phyloP scores from a whole-genome alignment of 257 asterid genomes.

The Cruciata laevipes region DNA sequence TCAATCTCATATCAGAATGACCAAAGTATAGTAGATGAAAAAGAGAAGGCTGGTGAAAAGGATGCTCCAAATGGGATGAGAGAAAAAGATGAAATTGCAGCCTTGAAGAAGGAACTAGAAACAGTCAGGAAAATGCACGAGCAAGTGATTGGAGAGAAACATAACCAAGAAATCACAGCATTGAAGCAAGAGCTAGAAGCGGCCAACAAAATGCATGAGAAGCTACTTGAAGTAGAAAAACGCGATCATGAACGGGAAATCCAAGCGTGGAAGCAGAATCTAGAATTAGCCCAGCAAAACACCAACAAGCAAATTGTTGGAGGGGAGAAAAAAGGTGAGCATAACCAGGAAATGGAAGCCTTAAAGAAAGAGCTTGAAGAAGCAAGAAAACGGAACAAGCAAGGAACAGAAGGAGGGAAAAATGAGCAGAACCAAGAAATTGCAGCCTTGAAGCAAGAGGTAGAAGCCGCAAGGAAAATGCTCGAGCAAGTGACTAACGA shows the following conservation, averaged over 20 bases:
- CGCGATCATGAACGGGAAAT: not conserved
- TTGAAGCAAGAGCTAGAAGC: not conserved
- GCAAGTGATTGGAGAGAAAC: not conserved
- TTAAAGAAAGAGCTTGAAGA: not conserved
- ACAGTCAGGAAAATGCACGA: not conserved
- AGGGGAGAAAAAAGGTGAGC: constrained; percentile 42
- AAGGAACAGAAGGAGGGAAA: constrained; percentile 25
- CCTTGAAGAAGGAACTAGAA: constrained; percentile 3
- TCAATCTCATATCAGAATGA: constrained; percentile 31
- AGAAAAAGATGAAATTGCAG: constrained; percentile 37
- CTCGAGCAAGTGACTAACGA: constrained; percentile 4
- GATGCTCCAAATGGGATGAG: constrained; percentile 31
- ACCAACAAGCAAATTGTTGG: not conserved
- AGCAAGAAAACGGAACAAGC: not conserved
- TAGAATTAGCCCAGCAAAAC: not conserved
- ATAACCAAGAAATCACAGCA: not conserved
- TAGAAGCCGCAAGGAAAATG: not conserved
- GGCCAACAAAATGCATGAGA: not conserved
- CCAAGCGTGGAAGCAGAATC: not conserved
- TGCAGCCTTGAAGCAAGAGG: not conserved
- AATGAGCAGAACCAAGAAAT: constrained; percentile 25
- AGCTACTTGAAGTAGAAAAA: not conserved
- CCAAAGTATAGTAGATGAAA: constrained; percentile 18
- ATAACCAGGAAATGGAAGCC: constrained; percentile 12
- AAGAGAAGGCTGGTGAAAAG: constrained; percentile 32